These are phyloP conservation scores for Hamamelis virginiana DNA, from an alignment of 164 flowering plant genomes.

Conservation along the genomic window DNA sequence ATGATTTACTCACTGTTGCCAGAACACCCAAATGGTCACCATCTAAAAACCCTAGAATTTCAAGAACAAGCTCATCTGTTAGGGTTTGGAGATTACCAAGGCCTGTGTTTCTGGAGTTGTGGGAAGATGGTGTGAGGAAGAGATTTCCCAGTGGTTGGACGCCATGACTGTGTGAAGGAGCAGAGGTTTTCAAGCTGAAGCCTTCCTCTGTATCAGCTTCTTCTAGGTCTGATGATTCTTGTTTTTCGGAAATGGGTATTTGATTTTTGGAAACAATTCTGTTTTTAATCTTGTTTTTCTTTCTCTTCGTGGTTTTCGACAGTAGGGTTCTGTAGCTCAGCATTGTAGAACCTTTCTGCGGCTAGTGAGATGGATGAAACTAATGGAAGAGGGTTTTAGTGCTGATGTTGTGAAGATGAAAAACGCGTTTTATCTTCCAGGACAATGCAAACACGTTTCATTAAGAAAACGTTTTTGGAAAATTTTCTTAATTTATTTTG, in stretches of 20 bases:
- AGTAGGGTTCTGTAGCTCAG: conserved; percentile 10
- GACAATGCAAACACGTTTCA: too few species aligned
- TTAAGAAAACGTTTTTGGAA: too few species aligned
- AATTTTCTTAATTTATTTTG: too few species aligned
- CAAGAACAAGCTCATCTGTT: conserved; percentile 85
- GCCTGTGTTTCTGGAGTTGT: conserved; percentile 85
- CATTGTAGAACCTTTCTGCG: too few species aligned
- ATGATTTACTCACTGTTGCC: conserved; percentile 72
- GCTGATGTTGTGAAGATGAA: too few species aligned
- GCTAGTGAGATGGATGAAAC: too few species aligned
- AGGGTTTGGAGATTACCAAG: conserved; percentile 67
- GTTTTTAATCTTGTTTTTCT: conserved; percentile 7
- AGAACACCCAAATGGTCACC: conserved; percentile 60
- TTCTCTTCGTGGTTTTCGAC: conserved; percentile 19
- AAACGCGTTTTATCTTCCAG: too few species aligned
- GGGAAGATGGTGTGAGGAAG: conserved; percentile 42
- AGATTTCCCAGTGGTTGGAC: conserved; percentile 94
- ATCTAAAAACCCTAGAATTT: conserved; percentile 63
- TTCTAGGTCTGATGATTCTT: conserved; percentile 14
- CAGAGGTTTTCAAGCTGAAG: conserved; percentile 64
- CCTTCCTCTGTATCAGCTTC: conserved; percentile 34
- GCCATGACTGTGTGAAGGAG: conserved; percentile 60
- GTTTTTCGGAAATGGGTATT: conserved; percentile 2
- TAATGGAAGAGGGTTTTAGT: too few species aligned
- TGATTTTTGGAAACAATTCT: conserved; percentile 6